phyloP scores from a whole-genome alignment of 2,329 filamentous ascomycete genomes.

The Aspergillus neoniger region DNA sequence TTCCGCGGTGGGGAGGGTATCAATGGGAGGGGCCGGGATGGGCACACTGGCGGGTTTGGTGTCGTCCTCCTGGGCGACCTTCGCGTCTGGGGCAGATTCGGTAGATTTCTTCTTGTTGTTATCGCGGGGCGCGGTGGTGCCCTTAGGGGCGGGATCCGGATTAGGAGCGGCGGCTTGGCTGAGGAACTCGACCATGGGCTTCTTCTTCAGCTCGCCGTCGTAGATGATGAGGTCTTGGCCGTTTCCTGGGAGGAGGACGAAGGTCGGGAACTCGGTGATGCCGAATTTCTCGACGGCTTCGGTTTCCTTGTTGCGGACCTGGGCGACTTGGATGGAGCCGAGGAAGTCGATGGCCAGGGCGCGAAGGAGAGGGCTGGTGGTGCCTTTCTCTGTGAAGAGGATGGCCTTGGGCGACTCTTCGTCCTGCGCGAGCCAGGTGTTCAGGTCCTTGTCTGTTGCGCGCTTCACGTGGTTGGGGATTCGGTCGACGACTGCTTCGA shows the following conservation, averaged over 20 bases:
- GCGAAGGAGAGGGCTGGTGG: constrained; percentile 78
- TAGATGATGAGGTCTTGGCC: constrained; percentile 71
- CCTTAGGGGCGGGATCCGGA: constrained; percentile 64
- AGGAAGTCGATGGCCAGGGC: constrained; percentile 89
- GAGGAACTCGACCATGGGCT: constrained; percentile 77
- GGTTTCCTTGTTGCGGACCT: constrained; percentile 80
- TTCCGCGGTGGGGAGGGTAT: constrained; percentile 63
- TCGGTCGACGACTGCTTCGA: constrained; percentile 78
- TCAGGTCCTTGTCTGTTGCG: constrained; percentile 75
- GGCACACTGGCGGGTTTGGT: constrained; percentile 51
- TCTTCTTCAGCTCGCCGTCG: constrained; percentile 82
- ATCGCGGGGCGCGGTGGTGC: constrained; percentile 42
- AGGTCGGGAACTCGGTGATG: constrained; percentile 73
- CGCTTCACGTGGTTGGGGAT: constrained; percentile 90
- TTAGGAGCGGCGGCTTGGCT: constrained; percentile 78
- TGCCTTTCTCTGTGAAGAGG: constrained; percentile 90
- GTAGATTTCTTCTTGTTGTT: constrained; percentile 53
- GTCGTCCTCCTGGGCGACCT: constrained; percentile 43
- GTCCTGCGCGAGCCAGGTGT: constrained; percentile 68
- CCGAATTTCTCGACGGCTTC: constrained; percentile 72
- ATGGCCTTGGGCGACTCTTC: constrained; percentile 79
- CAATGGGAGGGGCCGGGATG: constrained; percentile 63
- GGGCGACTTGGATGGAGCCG: constrained; percentile 74
- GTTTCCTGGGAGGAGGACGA: constrained; percentile 76
- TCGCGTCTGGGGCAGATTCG: constrained; percentile 54